A percentile compares a stretch with the other conserved stretches of the same genome.
phyloP scores from a whole-genome alignment of 2,329 filamentous ascomycete species.

The Juglanconis oblonga region DNA sequence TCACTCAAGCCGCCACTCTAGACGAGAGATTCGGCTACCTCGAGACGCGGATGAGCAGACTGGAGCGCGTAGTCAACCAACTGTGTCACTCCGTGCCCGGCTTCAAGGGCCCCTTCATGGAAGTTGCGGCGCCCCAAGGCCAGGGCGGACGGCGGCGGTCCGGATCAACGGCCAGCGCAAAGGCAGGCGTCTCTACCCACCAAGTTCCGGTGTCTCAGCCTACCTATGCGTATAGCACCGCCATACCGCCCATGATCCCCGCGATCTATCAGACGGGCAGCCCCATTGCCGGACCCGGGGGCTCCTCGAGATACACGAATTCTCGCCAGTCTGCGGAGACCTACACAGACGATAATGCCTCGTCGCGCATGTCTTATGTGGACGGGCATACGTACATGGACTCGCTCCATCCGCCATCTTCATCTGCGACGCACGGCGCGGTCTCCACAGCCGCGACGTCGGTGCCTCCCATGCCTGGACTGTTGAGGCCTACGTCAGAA shows the following conservation, averaged over 20 bases:
- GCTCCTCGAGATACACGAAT: background rate
- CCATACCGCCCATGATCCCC: constrained; percentile 27
- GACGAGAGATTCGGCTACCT: constrained; percentile 51
- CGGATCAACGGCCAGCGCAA: constrained; percentile 3
- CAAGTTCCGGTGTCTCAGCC: constrained; percentile 18
- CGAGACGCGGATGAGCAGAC: constrained; percentile 48
- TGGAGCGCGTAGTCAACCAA: constrained; percentile 52
- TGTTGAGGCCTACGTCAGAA: constrained; percentile 39
- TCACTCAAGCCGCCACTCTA: constrained; percentile 52
- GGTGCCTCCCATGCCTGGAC: constrained; percentile 22
- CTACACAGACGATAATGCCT: constrained; percentile 19
- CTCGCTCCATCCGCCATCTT: constrained; percentile 37
- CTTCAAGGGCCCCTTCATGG: constrained; percentile 30
- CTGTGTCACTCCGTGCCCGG: constrained; percentile 45
- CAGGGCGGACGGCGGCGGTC: constrained; percentile 11
- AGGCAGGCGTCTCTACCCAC: constrained; percentile 10
- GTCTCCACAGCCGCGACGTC: constrained; percentile 19
- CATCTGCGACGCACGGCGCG: constrained; percentile 27
- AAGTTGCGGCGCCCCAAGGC: constrained; percentile 16
- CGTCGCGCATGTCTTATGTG: constrained; percentile 42
- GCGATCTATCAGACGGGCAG: constrained; percentile 28
- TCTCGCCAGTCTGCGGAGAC: constrained; percentile 34
- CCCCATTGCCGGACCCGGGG: background rate
- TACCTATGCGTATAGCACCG: constrained; percentile 25
- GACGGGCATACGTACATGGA: constrained; percentile 44